Conservation (phyloP, 2,329 filamentous ascomycete genomes). For the Aotearoamyces nothofagi region DNA sequence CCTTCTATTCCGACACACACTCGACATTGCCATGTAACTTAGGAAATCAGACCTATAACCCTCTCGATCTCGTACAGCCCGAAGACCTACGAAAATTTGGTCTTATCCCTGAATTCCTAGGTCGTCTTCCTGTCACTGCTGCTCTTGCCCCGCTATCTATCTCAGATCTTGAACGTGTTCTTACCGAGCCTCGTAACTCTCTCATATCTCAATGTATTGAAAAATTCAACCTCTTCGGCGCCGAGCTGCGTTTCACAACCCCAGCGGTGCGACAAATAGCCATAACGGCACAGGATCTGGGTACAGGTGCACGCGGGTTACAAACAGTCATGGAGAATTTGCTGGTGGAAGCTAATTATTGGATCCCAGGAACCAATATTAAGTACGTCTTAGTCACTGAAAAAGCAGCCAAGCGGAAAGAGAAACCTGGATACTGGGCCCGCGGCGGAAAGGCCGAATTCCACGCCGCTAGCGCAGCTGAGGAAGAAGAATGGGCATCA, state of each 20-base stretch:
- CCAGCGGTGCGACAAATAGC: constrained; percentile 72
- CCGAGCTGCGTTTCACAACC: constrained; percentile 70
- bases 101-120: constrained; percentile 89
- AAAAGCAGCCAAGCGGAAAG: constrained; percentile 44
- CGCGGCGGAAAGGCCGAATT: constrained; percentile 56
- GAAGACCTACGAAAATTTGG: constrained; percentile 71
- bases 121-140: constrained; percentile 82
- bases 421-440: constrained; percentile 47
- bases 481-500: constrained; percentile 24
- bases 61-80: constrained; percentile 59
- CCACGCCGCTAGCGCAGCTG: constrained; percentile 51
- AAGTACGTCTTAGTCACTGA: constrained; percentile 57
- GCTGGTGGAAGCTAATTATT: constrained; percentile 65
- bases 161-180: constrained; percentile 61
- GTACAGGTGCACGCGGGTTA: constrained; percentile 66
- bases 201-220: constrained; percentile 79
- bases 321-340: constrained; percentile 72
- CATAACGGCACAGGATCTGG: constrained; percentile 36
- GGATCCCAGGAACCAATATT: constrained; percentile 43
- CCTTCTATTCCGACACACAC: constrained; percentile 29
- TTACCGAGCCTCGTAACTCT: constrained; percentile 84
- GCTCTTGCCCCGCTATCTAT: constrained; percentile 63
- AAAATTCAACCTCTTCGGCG: constrained; percentile 61
- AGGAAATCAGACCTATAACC: constrained; percentile 16
- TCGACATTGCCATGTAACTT: neutral